phyloP scores from a whole-genome alignment of 1,284 basidiomycete genomes.

The Schizophyllum commune region DNA sequence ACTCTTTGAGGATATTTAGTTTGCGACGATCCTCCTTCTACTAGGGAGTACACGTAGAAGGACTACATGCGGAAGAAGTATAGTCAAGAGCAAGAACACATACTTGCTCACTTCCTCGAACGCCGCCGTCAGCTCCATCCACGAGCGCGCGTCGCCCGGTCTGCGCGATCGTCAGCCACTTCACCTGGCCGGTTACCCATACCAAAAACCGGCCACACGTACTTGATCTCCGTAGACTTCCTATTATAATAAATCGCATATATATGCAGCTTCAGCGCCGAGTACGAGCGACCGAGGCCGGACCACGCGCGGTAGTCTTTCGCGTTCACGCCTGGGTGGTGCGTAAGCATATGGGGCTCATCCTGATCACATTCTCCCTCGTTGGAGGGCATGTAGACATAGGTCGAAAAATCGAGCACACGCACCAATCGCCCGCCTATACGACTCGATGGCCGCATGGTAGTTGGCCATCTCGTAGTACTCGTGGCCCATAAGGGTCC shows the following conservation, averaged over 20 bases:
- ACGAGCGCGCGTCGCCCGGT: constrained; percentile 93
- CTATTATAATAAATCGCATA: constrained; percentile 98
- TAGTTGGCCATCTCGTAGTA: constrained; percentile 99
- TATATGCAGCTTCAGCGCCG: constrained; percentile 92
- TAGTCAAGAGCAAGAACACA: constrained; percentile 14
- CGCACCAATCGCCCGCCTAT: constrained; percentile 89
- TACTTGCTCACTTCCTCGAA: constrained; percentile 88
- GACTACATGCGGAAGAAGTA: too few species aligned
- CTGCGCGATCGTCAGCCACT: constrained; percentile 30
- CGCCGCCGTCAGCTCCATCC: constrained; percentile 91
- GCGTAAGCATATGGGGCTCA: not conserved
- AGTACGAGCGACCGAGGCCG: constrained; percentile 96
- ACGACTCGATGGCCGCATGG: constrained; percentile 97
- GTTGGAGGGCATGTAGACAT: not conserved
- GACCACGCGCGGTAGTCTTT: constrained; percentile 99
- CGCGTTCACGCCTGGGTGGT: constrained; percentile 71
- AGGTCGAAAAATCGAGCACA: constrained; percentile 5
- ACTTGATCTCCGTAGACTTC: constrained; percentile 88
- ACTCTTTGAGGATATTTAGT: too few species aligned
- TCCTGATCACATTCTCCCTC: too few species aligned
- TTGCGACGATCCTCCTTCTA: too few species aligned
- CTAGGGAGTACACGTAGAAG: too few species aligned
- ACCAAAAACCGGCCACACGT: constrained; percentile 15
- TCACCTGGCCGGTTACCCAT: not conserved
- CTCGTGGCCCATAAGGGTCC: constrained; percentile 99